Base-by-base conservation (phyloP, 148 eudicot genomes). In the Oxyria digyna region DNA sequence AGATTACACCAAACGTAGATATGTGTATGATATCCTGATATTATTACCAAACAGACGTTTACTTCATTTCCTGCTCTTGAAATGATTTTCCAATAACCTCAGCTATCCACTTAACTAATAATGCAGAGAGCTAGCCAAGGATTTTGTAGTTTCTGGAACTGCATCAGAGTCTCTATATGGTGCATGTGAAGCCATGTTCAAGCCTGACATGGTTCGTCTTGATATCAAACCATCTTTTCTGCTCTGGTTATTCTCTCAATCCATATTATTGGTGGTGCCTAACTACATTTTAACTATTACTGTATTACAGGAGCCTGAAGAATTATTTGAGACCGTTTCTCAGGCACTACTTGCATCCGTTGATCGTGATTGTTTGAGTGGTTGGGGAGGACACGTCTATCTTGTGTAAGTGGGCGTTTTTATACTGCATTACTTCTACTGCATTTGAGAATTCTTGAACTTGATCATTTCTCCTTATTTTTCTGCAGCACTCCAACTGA, bases 361-460 rank as follows among this genome's bases (percentile, higher is more conserved):
- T 8, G 98, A 94, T 38, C 86, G 98, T 67, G 98, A 93, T 72
- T 93, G 98, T 74, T 73, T 93, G 74, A 82, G 86, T 87, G 98
- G 98, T 59, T 93, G 96, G 98, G 98, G 98, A 82, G 98, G 91
- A 12, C 98, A 93, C 69, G 96, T 93, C 64, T 89, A 89, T 74
- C 78, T 93, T 67, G 96, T 93, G 98, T 89, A 89, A 89, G 98
- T 71, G 21, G 15, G 26, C 46, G 7, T 31, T 32, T 40, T 29
- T 62, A 27, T 66, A 14, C 20, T 66, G 26, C 38, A 35, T 35
- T 6, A 35, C 38, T 35, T 35, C 38, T 57, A 15, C 10, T 1
- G 7, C 15, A 33, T 10, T 66, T 35, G 46, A 38, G 11, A 12
- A 12, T 27, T 59, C 4, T 59, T 13, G 1, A 9, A 55, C 13